Evolutionary conservation across 2,329 filamentous ascomycete genomes (phyloP).

Genomic region (Epichloe sp.): DNA sequence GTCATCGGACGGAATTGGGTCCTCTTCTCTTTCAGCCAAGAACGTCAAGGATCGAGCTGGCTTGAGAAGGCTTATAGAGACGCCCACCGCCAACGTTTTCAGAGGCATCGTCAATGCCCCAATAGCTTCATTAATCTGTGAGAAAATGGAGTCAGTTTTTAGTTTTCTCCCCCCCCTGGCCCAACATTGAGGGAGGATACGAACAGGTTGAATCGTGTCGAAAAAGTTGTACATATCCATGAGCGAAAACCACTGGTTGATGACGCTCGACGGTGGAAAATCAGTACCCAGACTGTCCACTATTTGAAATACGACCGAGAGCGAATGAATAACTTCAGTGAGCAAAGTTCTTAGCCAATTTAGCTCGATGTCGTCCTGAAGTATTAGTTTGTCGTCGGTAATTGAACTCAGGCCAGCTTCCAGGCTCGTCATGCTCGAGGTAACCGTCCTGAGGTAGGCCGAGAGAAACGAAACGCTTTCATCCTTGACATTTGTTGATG

Average conservation of each 20-base stretch:
- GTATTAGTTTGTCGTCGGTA: slow-evolving; percentile 33
- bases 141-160: neutral
- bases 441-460: slow-evolving; percentile 34
- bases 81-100: slow-evolving; percentile 54
- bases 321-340: slow-evolving; percentile 58
- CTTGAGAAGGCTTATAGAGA: slow-evolving; percentile 62
- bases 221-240: slow-evolving; percentile 60
- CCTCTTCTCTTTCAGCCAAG: slow-evolving; percentile 25
- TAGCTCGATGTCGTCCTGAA: slow-evolving; percentile 39
- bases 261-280: slow-evolving; percentile 43
- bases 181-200: slow-evolving; percentile 4
- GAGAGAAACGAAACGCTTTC: slow-evolving; percentile 32
- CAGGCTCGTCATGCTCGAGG: slow-evolving; percentile 34
- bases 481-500: slow-evolving; percentile 15
- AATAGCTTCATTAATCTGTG: slow-evolving; percentile 25
- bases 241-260: slow-evolving; percentile 63
- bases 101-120: slow-evolving; percentile 46
- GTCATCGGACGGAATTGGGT: slow-evolving; percentile 21
- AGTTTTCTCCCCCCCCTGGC: neutral
- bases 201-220: slow-evolving; percentile 37
- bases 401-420: slow-evolving; percentile 36
- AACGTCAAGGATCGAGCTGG: slow-evolving; percentile 40
- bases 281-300: slow-evolving; percentile 42
- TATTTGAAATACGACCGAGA: slow-evolving; percentile 63
- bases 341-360: slow-evolving; percentile 51